Evolutionary conservation across 1,284 basidiomycete species (phyloP), one percentile per base, ranked within the genome.

Genomic region (Salmacisia buchloeana): DNA sequence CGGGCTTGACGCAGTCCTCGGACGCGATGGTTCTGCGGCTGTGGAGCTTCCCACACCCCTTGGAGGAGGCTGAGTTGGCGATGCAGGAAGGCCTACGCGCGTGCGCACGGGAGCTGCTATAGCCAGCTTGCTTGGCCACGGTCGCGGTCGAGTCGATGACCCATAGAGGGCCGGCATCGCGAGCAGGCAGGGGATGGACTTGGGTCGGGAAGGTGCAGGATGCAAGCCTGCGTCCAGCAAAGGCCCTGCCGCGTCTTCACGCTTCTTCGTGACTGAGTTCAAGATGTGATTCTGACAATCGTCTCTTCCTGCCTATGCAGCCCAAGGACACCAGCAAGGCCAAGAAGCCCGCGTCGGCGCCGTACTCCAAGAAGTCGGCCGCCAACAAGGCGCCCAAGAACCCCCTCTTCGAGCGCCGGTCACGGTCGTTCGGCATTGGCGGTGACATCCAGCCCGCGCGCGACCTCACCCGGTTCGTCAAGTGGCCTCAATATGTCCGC

Each of bases 401-500:
- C 86, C 92, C 94, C 80, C 88, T 97, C 78, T 96, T 97, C 82
- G 93, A 97, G 86, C 83, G 92, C 71, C 85, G 82, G 70, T 86
- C 92, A 76, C 90, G 89, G 82, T 93, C 92, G 85, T 97, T 96
- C 81, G 92, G 92, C 81, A 94, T 97, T 71, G 94, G 94, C 80
- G 92, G 94, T 84, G 91, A 96, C 83, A 87, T 97, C 79, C 91
- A 89, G 79, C 94, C 89, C 78, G 86, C 86, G 82, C 87, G 86
- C 66, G 94, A 98, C 84, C 84, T 97, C 72, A 96, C 92, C 70
- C 92, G 94, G 82, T 97, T 97, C 84, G 92, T 97, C 84, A 97
- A 97, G 84, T 98, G 94, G 94, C 94, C 94, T 74, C 92, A 94
- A 84, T 98, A 98, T 81, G 88, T 98, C 75, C 92, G 92, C 81